Evolutionary conservation across 2,329 filamentous ascomycete genomes (phyloP).

Genomic region (Triangularia verruculosa): DNA sequence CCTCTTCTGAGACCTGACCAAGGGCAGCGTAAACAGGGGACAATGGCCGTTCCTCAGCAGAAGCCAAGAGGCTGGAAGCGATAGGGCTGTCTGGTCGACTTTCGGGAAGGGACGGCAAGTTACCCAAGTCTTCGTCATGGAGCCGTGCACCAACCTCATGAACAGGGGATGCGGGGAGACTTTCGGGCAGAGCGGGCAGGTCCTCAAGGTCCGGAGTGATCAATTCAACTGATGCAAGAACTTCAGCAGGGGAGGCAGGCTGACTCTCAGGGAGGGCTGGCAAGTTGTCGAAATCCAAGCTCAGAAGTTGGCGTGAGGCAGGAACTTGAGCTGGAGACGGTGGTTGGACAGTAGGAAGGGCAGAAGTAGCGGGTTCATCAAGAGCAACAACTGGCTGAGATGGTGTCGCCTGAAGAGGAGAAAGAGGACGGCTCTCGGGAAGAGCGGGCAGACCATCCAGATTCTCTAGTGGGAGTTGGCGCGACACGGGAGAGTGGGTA

Average conservation of each 20-base stretch:
- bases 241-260: background rate
- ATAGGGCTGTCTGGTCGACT: background rate
- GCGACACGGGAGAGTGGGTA: background rate
- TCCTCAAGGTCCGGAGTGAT: background rate
- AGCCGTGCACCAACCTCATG: background rate
- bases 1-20: background rate
- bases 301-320: background rate
- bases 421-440: background rate
- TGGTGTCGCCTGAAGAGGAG: background rate
- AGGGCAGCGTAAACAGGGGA: background rate
- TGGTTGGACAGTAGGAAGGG: too few species aligned
- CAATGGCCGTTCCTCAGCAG: background rate
- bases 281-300: background rate
- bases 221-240: background rate
- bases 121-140: background rate
- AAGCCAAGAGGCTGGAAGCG: background rate
- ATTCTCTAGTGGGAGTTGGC: background rate
- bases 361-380: too few species aligned
- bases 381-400: too few species aligned
- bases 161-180: slow-evolving; percentile 6
- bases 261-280: slow-evolving; percentile 1
- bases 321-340: background rate
- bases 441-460: background rate
- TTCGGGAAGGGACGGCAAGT: background rate
- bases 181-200: slow-evolving; percentile 7